Conservation (phyloP, 2,329 filamentous ascomycete species). For the Colletotrichum sp. region DNA sequence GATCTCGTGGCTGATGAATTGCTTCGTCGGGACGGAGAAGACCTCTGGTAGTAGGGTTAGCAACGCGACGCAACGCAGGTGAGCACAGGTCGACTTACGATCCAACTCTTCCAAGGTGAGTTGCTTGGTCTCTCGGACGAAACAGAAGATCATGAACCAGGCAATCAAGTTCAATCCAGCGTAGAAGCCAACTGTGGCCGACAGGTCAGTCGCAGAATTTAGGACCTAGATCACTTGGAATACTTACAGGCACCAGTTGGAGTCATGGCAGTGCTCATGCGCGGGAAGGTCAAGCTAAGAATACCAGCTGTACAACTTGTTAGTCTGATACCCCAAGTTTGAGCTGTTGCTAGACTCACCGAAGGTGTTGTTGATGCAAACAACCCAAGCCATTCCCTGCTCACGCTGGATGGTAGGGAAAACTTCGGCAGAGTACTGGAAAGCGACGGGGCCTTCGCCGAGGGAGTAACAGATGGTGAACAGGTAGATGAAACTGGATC, state of each 20-base stretch:
- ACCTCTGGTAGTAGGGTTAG: slow-evolving; percentile 23
- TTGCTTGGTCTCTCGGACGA: slow-evolving; percentile 61
- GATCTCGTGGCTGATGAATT: slow-evolving; percentile 36
- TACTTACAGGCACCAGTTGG: slow-evolving; percentile 33
- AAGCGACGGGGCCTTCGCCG: slow-evolving; percentile 58
- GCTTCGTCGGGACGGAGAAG: slow-evolving; percentile 36
- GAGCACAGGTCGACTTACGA: background rate
- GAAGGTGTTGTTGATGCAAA: background rate
- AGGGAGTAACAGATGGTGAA: slow-evolving; percentile 48
- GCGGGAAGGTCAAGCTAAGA: slow-evolving; percentile 67
- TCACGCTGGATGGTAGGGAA: slow-evolving; percentile 69
- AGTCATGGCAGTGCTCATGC: slow-evolving; percentile 50
- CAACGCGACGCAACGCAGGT: background rate
- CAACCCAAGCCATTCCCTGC: slow-evolving; percentile 60
- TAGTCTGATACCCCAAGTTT: fast-evolving
- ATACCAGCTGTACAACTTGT: slow-evolving; percentile 35
- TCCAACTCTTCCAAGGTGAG: background rate
- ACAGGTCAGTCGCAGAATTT: background rate
- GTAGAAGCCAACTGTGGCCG: slow-evolving; percentile 52
- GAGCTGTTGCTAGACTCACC: background rate
- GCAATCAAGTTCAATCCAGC: slow-evolving; percentile 60
- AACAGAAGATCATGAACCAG: slow-evolving; percentile 58
- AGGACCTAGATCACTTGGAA: slow-evolving; percentile 19
- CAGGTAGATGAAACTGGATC: slow-evolving; percentile 42
- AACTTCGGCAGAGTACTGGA: slow-evolving; percentile 66